These are phyloP conservation scores for Lactarius sp. DNA, from an alignment of 768 basidiomycete species.

Conservation along the genomic window DNA sequence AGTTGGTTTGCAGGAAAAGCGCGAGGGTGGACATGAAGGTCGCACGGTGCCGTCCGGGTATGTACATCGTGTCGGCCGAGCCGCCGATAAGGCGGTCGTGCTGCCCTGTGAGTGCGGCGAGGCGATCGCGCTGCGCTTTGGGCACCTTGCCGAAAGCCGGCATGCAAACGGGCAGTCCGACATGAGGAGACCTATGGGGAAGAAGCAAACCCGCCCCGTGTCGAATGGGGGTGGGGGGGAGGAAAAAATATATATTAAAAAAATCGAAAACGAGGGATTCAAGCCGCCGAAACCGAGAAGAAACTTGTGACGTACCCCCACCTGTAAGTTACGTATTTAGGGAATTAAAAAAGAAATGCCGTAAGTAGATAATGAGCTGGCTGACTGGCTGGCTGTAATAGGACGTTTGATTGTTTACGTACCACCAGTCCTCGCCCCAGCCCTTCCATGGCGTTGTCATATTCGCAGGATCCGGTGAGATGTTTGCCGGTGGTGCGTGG, in stretches of 20 bases:
- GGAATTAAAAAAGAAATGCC: neutral
- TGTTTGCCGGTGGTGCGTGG: conserved; percentile 39
- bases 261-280: neutral
- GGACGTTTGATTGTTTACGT: conserved; percentile 12
- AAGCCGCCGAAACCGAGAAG: neutral
- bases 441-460: conserved; percentile 40
- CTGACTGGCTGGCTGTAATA: neutral
- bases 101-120: conserved; percentile 35
- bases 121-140: conserved; percentile 34
- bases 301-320: conserved; percentile 24
- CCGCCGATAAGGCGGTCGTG: conserved; percentile 42
- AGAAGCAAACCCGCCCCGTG: neutral
- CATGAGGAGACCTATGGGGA: conserved; percentile 38
- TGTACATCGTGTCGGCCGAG: conserved; percentile 46
- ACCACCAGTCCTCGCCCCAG: conserved; percentile 44
- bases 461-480: conserved; percentile 41
- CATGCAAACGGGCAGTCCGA: conserved; percentile 43
- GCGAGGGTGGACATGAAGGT: conserved; percentile 40
- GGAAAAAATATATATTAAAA: too few relatives aligned
- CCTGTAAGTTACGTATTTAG: conserved; percentile 11
- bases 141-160: conserved; percentile 38
- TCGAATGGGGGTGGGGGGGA: neutral
- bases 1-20: conserved; percentile 43
- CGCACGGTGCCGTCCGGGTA: conserved; percentile 39
- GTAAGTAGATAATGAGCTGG: neutral